phyloP scores from a whole-genome alignment of 1,284 basidiomycete genomes.

The Sanghuangporus weigelae region DNA sequence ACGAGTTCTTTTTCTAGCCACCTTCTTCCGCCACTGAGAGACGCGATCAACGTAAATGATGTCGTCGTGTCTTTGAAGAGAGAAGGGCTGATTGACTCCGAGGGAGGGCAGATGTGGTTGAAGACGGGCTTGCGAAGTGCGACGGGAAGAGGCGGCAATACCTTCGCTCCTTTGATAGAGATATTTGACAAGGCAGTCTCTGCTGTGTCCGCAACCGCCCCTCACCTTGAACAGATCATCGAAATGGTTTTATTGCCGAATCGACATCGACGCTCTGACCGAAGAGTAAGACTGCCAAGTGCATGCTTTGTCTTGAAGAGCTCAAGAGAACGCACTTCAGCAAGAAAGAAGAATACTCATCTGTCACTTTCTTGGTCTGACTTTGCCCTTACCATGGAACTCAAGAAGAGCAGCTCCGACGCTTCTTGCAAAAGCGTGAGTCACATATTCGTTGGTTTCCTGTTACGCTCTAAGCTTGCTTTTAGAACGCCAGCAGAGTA shows the following conservation, averaged over 20 bases:
- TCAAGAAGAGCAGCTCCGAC: not conserved
- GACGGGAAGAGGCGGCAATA: too few relatives aligned
- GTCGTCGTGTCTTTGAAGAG: not conserved
- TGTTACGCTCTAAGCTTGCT: constrained; percentile 5
- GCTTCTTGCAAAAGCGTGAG: not conserved
- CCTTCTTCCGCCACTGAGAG: not conserved
- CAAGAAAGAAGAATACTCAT: not conserved
- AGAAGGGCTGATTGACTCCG: too few relatives aligned
- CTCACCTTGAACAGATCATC: not conserved
- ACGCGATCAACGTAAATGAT: not conserved
- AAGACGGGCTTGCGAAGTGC: too few relatives aligned
- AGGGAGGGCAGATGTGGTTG: too few relatives aligned
- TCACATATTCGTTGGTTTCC: not conserved
- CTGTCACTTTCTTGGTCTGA: not conserved
- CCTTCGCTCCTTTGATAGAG: too few relatives aligned
- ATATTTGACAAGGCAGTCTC: not conserved
- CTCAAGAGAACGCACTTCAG: not conserved
- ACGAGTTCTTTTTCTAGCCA: not conserved
- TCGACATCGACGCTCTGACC: not conserved
- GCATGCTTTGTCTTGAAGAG: not conserved
- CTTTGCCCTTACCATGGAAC: not conserved
- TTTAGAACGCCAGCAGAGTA: not conserved
- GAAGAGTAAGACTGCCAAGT: not conserved
- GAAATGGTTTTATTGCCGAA: not conserved
- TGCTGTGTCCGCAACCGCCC: not conserved